Evolutionary conservation across 768 basidiomycete genomes (phyloP).

Genomic region (Leccinum variicolor): DNA sequence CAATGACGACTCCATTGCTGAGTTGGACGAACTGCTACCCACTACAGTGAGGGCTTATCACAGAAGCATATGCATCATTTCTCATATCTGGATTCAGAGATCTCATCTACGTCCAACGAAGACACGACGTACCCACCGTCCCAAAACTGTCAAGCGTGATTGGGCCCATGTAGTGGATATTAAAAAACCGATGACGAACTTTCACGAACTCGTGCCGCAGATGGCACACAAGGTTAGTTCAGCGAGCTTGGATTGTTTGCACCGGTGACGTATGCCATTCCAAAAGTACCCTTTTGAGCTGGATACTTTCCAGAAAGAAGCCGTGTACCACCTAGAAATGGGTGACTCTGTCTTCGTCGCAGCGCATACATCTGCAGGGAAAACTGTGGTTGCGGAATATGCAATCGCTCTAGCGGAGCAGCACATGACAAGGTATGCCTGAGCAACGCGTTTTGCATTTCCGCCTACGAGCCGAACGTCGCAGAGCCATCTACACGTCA

Average conservation of each 20-base stretch:
- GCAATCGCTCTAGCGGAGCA: conserved; percentile 95
- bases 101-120: conserved; percentile 56
- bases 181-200: conserved; percentile 84
- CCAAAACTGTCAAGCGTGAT: conserved; percentile 73
- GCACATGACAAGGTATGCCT: conserved; percentile 92
- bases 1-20: conserved; percentile 32
- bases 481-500: conserved; percentile 95
- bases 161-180: conserved; percentile 99
- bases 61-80: not conserved
- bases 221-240: conserved; percentile 84
- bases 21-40: conserved; percentile 81
- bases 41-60: conserved; percentile 37
- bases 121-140: conserved; percentile 39
- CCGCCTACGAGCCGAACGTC: conserved; percentile 4
- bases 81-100: conserved; percentile 37
- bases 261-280: conserved; percentile 5
- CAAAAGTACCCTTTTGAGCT: conserved; percentile 97
- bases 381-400: conserved; percentile 99
- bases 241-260: not conserved
- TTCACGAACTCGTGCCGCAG: conserved; percentile 89
- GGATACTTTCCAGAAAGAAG: conserved; percentile 98
- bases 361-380: conserved; percentile 98
- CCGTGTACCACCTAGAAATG: conserved; percentile 95
- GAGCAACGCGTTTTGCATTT: conserved; percentile 11
- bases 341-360: conserved; percentile 99